phyloP scores from a whole-genome alignment of 257 asterid species.

The Penstemon davidsonii region DNA sequence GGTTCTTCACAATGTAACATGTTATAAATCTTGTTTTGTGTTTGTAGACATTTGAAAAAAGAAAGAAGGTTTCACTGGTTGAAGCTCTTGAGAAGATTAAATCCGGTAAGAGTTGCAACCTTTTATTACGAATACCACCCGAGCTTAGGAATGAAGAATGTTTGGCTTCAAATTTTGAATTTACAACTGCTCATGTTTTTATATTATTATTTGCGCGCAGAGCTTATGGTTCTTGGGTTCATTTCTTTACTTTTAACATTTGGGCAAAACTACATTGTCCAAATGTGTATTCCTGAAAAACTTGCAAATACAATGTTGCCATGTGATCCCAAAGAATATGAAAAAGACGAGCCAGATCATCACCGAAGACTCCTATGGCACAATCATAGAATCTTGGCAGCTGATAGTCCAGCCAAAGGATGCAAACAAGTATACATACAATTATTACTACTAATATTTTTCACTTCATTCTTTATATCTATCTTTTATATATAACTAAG shows the following conservation, averaged over 20 bases:
- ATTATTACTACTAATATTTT: background rate
- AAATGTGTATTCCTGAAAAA: slow-evolving; percentile 40
- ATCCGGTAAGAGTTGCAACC: slow-evolving; percentile 44
- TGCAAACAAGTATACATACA: slow-evolving; percentile 43
- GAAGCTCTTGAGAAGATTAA: slow-evolving; percentile 81
- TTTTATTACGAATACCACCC: background rate
- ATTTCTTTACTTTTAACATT: slow-evolving; percentile 47
- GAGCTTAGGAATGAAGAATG: too few species aligned
- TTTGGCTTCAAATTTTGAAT: too few species aligned
- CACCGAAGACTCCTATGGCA: slow-evolving; percentile 68
- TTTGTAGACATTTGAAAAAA: slow-evolving; percentile 53
- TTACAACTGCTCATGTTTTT: too few species aligned
- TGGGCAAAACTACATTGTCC: slow-evolving; percentile 43
- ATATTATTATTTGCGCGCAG: slow-evolving; percentile 29
- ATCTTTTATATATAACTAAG: background rate
- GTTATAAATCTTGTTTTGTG: background rate
- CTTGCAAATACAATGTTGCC: slow-evolving; percentile 48
- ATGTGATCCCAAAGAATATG: slow-evolving; percentile 25
- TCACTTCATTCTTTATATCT: background rate
- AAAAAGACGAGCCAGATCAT: slow-evolving; percentile 27
- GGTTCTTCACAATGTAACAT: background rate
- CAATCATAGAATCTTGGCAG: slow-evolving; percentile 48
- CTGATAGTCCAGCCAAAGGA: slow-evolving; percentile 37
- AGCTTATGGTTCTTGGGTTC: slow-evolving; percentile 58
- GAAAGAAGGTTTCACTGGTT: slow-evolving; percentile 50